Conservation (phyloP, 2,329 filamentous ascomycete species). For the Pseudocercospora pini-densiflorae region DNA sequence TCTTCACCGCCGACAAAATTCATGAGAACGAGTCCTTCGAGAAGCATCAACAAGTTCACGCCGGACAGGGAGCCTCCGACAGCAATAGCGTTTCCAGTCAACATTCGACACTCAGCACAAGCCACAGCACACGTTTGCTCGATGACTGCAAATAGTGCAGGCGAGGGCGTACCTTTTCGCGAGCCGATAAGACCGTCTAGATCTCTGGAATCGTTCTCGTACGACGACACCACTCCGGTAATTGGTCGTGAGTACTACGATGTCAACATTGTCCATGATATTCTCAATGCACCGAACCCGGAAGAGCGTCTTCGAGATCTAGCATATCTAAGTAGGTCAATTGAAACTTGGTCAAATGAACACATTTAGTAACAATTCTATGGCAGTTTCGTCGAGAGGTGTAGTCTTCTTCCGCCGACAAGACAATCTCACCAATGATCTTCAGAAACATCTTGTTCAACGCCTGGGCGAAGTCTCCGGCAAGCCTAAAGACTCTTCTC, state of each 20-base stretch:
- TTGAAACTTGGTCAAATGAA: conserved; percentile 1
- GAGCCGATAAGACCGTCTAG: conserved; percentile 4
- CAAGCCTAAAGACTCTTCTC: conserved; percentile 59
- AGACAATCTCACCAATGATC: conserved; percentile 62
- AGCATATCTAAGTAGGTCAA: conserved; percentile 18
- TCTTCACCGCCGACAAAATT: not conserved
- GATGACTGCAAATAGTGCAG: not conserved
- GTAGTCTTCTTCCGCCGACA: conserved; percentile 72
- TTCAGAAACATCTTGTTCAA: conserved; percentile 67
- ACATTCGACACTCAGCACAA: not conserved
- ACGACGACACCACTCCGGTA: conserved; percentile 52
- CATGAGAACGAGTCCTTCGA: not conserved
- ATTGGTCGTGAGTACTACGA: conserved; percentile 65
- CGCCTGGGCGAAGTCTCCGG: conserved; percentile 63
- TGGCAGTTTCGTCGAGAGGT: conserved; percentile 66
- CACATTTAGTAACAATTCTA: not conserved
- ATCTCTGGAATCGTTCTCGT: not conserved
- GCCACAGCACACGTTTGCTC: not conserved
- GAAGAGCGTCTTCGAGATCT: conserved; percentile 23
- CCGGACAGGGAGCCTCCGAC: not conserved
- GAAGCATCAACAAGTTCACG: not conserved
- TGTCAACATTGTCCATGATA: conserved; percentile 60
- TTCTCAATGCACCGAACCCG: conserved; percentile 50
- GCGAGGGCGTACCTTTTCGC: not conserved
- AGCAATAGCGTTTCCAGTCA: not conserved